A percentile compares a stretch with the other conserved stretches of the same genome.
Evolutionary conservation across 2,329 filamentous ascomycete species (phyloP).

Genomic region (Sclerotinia glacialis): DNA sequence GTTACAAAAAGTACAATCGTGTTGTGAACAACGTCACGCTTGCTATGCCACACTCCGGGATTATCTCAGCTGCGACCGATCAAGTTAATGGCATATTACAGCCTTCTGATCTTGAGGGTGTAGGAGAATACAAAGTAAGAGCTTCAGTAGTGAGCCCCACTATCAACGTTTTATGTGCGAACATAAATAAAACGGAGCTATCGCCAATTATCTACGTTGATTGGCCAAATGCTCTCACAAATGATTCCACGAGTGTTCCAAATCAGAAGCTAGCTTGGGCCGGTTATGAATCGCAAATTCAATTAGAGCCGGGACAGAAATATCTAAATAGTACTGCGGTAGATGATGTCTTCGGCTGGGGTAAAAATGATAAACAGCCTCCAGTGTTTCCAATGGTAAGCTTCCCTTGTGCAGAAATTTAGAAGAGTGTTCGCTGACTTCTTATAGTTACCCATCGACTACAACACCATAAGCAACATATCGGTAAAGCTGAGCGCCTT

Average conservation of each 20-base stretch:
- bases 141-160: constrained; percentile 69
- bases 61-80: constrained; percentile 63
- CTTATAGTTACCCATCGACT: constrained; percentile 52
- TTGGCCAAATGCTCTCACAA: constrained; percentile 51
- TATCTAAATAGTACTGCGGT: constrained; percentile 58
- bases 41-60: constrained; percentile 70
- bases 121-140: constrained; percentile 65
- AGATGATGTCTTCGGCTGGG: constrained; percentile 71
- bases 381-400: constrained; percentile 52
- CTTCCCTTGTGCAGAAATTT: neutral
- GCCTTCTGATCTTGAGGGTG: constrained; percentile 60
- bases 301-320: constrained; percentile 37
- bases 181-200: constrained; percentile 59
- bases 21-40: constrained; percentile 74
- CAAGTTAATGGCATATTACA: constrained; percentile 65
- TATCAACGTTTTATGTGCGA: constrained; percentile 71
- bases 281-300: constrained; percentile 45
- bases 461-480: constrained; percentile 65
- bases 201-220: constrained; percentile 60
- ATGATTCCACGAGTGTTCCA: constrained; percentile 39
- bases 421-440: neutral
- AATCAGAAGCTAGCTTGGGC: constrained; percentile 40
- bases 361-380: constrained; percentile 48
- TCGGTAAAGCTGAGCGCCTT: constrained; percentile 49
- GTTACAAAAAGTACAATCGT: constrained; percentile 50